A percentile compares a stretch with the other conserved stretches of the same genome.
These are phyloP conservation scores for Calonectria hawksworthii DNA, from an alignment of 2,329 filamentous ascomycete species.

Conservation along the genomic window DNA sequence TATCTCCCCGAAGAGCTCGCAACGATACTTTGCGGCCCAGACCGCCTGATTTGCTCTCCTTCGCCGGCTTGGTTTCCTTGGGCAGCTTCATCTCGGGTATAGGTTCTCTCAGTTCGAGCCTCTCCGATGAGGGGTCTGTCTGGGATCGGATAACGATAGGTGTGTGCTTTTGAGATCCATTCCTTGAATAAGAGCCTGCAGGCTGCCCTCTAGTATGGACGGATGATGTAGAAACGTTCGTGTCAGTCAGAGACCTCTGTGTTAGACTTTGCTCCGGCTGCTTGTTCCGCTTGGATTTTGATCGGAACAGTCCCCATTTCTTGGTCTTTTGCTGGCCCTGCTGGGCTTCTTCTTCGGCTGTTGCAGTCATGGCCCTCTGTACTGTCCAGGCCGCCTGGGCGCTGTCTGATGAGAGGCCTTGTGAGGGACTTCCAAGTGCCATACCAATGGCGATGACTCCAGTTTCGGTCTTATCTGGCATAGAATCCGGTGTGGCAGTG, in stretches of 20 bases:
- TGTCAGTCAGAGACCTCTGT: conserved; percentile 44
- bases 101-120: conserved; percentile 24
- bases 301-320: conserved; percentile 72
- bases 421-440: conserved; percentile 79
- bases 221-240: conserved; percentile 40
- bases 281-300: conserved; percentile 51
- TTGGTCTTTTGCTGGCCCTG: conserved; percentile 62
- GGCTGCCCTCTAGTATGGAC: conserved; percentile 28
- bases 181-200: conserved; percentile 18
- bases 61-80: conserved; percentile 25
- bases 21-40: conserved; percentile 46
- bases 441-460: conserved; percentile 74
- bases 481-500: conserved; percentile 59
- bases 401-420: conserved; percentile 47
- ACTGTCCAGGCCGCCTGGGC: conserved; percentile 47
- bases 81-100: neutral
- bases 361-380: conserved; percentile 44
- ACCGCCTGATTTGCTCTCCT: conserved; percentile 40
- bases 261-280: conserved; percentile 30
- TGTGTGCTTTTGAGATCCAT: conserved; percentile 53
- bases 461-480: conserved; percentile 50
- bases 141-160: conserved; percentile 60
- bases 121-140: conserved; percentile 52
- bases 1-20: conserved; percentile 41
- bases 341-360: conserved; percentile 35